Base-by-base conservation (phyloP, 1,139 yeast genomes). In the Arxiozyma slooffiae region DNA sequence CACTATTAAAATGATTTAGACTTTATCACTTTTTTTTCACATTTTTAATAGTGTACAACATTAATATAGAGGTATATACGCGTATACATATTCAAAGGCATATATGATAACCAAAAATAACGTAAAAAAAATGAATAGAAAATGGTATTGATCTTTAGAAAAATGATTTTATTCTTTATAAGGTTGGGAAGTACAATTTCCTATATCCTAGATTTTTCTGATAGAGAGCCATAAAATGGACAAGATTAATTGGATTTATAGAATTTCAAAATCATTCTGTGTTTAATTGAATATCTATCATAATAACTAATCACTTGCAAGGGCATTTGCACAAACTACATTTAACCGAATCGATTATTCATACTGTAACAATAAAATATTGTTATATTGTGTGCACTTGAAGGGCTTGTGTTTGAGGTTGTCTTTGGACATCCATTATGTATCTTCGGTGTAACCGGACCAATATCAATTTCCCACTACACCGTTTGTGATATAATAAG, bases 361-460 rank as follows among this genome's bases (percentile, higher is more conserved):
- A 24, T 92, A 86, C 62, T 98, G 98, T 1, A 85, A 92, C 2
- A 92, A 92, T 63, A 98, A 92, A 63, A 85, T 90, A 2, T 71
- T 92, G 37, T 65, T 92, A 63, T 76, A 95, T 22, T 80, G 90
- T 80, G 90, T 37, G 96, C 96, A 0, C 68, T 92, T 60, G 97
- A 88, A 0, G 97, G 97, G 0, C 78, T 90, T 6, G 81, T 85
- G 2, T 92, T 92, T 72, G 97, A 97, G 0, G 61, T 85, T 7
- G 72, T 90, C 52, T 76, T 85, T 0, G 97, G 97, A 0, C 96
- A 90, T 59, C 97, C 98, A 0, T 69, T 92, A 38, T 87, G 96
- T 61, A 86, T 92, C 37, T 97, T 92, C n/a, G 98, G 98, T 3
- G 97, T 92, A 4, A 92, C 98, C 0, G 95, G 97, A 49, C 97